These are phyloP conservation scores for Plasmopara muralis DNA, from an alignment of 352 stramenopile species.

Conservation along the genomic window DNA sequence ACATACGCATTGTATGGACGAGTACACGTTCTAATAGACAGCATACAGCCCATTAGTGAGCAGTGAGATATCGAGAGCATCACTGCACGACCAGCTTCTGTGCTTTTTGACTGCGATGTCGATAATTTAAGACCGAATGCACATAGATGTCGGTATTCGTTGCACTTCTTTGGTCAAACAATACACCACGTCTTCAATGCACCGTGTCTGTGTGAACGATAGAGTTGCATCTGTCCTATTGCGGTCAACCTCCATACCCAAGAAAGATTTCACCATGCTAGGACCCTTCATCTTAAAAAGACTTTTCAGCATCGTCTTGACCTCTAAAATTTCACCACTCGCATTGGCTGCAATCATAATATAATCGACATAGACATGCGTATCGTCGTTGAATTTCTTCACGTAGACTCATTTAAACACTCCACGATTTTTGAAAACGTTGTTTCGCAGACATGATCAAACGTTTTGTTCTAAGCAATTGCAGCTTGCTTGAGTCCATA, in stretches of 20 bases:
- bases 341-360: conserved; percentile 8
- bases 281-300: not conserved
- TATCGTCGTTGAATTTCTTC: not conserved
- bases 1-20: not conserved
- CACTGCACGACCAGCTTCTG: not conserved
- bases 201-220: conserved; percentile 22
- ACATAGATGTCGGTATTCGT: conserved; percentile 5
- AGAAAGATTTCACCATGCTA: conserved; percentile 16
- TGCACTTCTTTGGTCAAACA: conserved; percentile 5
- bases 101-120: conserved; percentile 3
- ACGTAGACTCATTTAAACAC: not conserved
- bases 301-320: conserved; percentile 8
- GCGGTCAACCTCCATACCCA: conserved; percentile 21
- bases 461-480: not conserved
- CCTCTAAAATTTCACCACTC: conserved; percentile 1
- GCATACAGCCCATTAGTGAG: conserved; percentile 7
- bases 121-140: conserved; percentile 2
- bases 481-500: not conserved
- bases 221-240: conserved; percentile 1
- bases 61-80: conserved; percentile 7
- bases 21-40: conserved; percentile 13
- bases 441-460: not conserved
- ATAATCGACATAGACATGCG: conserved; percentile 1
- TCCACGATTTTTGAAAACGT: not conserved
- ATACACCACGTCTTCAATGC: conserved; percentile 11